phyloP scores from a whole-genome alignment of 2,329 filamentous ascomycete genomes.

The Ascosphaera aggregata region DNA sequence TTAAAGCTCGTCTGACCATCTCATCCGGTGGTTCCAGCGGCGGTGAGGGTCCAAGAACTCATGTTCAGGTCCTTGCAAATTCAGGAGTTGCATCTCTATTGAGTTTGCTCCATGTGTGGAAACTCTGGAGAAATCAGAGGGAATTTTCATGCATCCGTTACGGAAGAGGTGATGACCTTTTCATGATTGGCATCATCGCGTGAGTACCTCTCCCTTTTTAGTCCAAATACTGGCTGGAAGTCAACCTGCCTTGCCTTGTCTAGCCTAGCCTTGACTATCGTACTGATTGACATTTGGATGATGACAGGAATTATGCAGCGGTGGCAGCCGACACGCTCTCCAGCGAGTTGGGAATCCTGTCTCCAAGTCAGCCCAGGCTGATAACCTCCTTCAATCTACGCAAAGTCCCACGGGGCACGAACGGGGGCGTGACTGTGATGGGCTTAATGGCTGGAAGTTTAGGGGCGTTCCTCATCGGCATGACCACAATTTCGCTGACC shows the following conservation, averaged over 20 bases:
- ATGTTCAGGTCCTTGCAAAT: conserved; percentile 80
- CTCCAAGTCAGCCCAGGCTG: conserved; percentile 49
- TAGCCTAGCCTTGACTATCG: no score
- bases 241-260: background rate
- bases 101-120: conserved; percentile 27
- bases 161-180: conserved; percentile 12
- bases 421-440: conserved; percentile 63
- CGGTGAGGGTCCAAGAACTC: conserved; percentile 61
- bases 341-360: conserved; percentile 83
- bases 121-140: conserved; percentile 12
- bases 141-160: conserved; percentile 17
- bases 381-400: conserved; percentile 61
- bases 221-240: background rate
- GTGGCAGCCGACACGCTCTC: conserved; percentile 87
- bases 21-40: conserved; percentile 46
- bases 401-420: conserved; percentile 71
- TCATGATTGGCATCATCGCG: conserved; percentile 19
- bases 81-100: conserved; percentile 52
- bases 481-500: conserved; percentile 42
- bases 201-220: conserved; percentile 7
- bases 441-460: conserved; percentile 52
- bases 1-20: conserved; percentile 64
- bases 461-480: conserved; percentile 46
- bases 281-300: conserved; percentile 1
- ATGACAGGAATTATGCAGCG: conserved; percentile 52